A percentile compares a stretch with the other conserved stretches of the same genome.
Evolutionary conservation across 2,329 filamentous ascomycete species (phyloP).

Genomic region (Verticillium klebahnii): DNA sequence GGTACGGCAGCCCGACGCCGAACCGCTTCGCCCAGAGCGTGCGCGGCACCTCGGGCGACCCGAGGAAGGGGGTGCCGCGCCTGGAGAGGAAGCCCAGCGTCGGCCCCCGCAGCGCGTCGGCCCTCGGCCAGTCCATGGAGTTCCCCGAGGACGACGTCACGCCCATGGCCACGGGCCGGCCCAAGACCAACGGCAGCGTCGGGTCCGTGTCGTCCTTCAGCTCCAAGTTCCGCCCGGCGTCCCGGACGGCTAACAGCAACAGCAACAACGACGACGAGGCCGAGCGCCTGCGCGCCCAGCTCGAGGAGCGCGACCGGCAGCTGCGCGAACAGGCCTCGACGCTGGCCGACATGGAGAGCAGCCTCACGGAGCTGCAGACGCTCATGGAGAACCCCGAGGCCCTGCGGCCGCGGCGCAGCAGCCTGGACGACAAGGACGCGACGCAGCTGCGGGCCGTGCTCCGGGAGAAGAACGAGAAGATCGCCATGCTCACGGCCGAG

Average conservation of each 20-base stretch:
- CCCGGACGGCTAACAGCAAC: conserved; percentile 29
- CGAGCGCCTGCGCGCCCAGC: conserved; percentile 64
- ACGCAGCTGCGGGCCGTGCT: conserved; percentile 75
- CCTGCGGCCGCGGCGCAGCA: conserved; percentile 35
- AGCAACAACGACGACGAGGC: conserved; percentile 66
- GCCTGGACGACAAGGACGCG: conserved; percentile 65
- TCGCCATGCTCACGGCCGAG: conserved; percentile 85
- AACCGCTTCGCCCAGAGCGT: conserved; percentile 61
- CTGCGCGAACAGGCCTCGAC: conserved; percentile 82
- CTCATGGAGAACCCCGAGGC: conserved; percentile 59
- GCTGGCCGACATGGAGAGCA: conserved; percentile 85
- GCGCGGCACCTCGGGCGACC: conserved; percentile 56
- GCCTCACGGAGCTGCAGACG: conserved; percentile 69
- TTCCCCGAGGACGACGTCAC: conserved; percentile 50
- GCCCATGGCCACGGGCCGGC: conserved; percentile 44
- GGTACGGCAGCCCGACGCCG: conserved; percentile 60
- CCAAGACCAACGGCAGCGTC: conserved; percentile 48
- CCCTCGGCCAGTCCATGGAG: conserved; percentile 43
- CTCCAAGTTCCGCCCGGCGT: conserved; percentile 47
- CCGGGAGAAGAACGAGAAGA: conserved; percentile 95
- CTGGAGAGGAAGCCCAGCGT: conserved; percentile 46
- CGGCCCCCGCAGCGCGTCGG: conserved; percentile 55
- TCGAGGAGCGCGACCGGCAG: conserved; percentile 81
- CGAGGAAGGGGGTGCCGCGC: conserved; percentile 48
- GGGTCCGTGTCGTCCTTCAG: conserved; percentile 52